Evolutionary conservation across 192 early-diverging fungal genomes (phyloP), one percentile per base, ranked within the genome.

Genomic region (Rhizoclosmatium sp.): DNA sequence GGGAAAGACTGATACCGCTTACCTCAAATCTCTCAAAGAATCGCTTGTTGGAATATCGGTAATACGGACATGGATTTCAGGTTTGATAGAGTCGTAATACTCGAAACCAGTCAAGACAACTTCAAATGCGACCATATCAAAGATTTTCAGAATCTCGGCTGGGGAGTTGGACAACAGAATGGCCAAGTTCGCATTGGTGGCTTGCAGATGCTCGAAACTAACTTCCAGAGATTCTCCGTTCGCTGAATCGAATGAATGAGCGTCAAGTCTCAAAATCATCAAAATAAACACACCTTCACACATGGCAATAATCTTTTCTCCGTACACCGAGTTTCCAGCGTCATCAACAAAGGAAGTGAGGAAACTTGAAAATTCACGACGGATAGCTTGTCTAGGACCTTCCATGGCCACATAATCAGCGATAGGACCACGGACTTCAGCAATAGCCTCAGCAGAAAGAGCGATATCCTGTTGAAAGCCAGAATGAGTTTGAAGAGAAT

Each of bases 21-120:
- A 89, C 84, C 87, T 90, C 78, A 99, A 87, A 45, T 97, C 95
- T 66, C 98, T 92, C 31, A 99, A 86, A 45, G 93, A 93, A 74
- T 93, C 92, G 47, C 89, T 85, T n/a, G 91, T 90, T 0, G 96
- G 96, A 61, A 98, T 83, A 68, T 96, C 94, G 12, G 94, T 88
- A 56, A 99, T 95, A 49, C 98, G 92, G 70, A 99, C 95, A 85
- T 97, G 95, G 62, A 98, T 95, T 70, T 97, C 96, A n/a, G 88
- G 80, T 49, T 94, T 92, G 85, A 99, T 96, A 51, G 92, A 85
- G 59, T 94, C 94, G 79, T 99, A 99, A 65, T 95, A 92, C 16
- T 94, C 93, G 85, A 94, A 98, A 69, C 95, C 93, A 56, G 93
- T 85, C 65, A 94, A 84, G 1, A 95, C 94, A 1, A 97, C 95